Evolutionary conservation across 2,329 filamentous ascomycete species (phyloP), one percentile per base, ranked within the genome.

Genomic region (Annulohypoxylon truncatum): DNA sequence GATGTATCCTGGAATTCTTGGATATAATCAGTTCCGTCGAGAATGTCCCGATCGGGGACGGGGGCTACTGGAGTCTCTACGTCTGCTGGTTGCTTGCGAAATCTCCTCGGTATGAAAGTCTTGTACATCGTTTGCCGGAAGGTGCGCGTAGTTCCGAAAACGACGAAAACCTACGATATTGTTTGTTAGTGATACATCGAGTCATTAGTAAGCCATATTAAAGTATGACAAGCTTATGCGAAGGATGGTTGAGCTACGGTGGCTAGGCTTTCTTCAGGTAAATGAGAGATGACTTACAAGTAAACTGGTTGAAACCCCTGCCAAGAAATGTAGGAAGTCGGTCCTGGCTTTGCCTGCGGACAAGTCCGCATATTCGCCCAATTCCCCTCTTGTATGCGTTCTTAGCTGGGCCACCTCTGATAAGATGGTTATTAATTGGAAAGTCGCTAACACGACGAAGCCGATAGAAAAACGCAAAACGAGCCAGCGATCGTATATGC

Each of bases 401-500:
- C 62, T 69, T 3, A 71, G 38, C 54, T 77, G 73, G 9, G 71
- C 50, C 7, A 79, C 24, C 57, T 78, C 75, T 12, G 74, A 77
- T 3, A 78, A 35, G 18, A 81, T 77, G 4, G 76, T 74, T 20
- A 74, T 67, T 7, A 77, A 66, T 61, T 80, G 77, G 51, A 80
- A 79, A 8, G 68, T 54, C 7, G 77, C 72, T 6, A 81, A 68
- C 50, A 80, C 74, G 8, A 77, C 51, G 52, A 81, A 79, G 13
- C 75, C 77, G 24, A 80, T 77, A 1, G 77, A 73, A 52, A 81
- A 81, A 13, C 79, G 75, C 4, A 76, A 73, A n/a, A 80, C 71
- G 2, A 81, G 68, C 67, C 78, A 79, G 28, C 74, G 74, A 61
- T 81, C 79, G 59, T 81, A 81, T n/a, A 78, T 77, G 13, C 72